Base-by-base conservation (phyloP, 306 rosid species). In the Cajanus cajan region DNA sequence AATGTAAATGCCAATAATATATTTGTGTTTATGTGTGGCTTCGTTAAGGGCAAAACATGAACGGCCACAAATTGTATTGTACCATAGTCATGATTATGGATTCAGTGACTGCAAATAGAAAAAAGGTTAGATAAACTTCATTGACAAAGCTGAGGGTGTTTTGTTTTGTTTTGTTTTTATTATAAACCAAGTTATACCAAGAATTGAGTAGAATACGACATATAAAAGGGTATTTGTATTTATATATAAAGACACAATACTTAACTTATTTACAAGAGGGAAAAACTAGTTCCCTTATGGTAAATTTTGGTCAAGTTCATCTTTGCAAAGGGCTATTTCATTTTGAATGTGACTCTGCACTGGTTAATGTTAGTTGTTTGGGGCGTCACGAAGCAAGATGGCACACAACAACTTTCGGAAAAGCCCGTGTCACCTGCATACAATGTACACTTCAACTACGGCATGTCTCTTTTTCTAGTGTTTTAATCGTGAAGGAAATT, bases 351-450 rank as follows among this genome's bases (percentile, higher is more conserved):
- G 82, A 74, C 67, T 52, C 4, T 6, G 16, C 51, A 52, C 48
- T 51, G 15, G 69, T 43, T 15, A 63, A 78, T 40, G 36, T 59
- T 64, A 21, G 64, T 50, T 67, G 51, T 68, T 14, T 78, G 61
- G 40, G 33, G 76, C 61, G 36, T 68, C 33, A 78, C 47, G 52
- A 65, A 63, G 68, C 4, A 25, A 82, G 37, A 83, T 78, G 55
- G 71, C 33, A 66, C 19, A 54, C 41, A 45, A 34, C 55, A 55
- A 67, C 67, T 37, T 55, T 45, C 57, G 16, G 83, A 83, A 66
- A 83, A 78, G 86, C 37, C 11, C 57, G 55, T 45, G 16, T 36
- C 63, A 73, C 67, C 83, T 8, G 15, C 62, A 61, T 14, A 37
- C 2, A 41, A 57, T 24, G 4, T 14, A 54, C 76, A 43, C 21